Evolutionary conservation across 306 rosid genomes (phyloP).

Genomic region (Dalbergia cultrata): DNA sequence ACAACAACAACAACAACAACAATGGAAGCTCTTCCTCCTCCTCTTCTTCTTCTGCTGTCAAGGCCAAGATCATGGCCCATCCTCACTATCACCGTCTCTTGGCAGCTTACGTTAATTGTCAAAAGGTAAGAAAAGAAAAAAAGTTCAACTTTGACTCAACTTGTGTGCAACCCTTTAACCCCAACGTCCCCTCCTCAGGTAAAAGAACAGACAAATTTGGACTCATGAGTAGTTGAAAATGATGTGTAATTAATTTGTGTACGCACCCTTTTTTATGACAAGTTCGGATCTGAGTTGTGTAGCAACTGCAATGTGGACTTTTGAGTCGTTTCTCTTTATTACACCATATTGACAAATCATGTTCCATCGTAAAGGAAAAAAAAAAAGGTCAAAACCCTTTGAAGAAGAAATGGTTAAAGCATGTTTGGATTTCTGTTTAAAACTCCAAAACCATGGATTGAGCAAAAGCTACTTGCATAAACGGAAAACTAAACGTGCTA

Average conservation of each 20-base stretch:
- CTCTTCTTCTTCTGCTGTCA: conserved; percentile 60
- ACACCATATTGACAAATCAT: conserved; percentile 15
- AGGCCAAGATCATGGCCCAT: conserved; percentile 96
- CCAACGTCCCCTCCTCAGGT: no score
- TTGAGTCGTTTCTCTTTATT: neutral
- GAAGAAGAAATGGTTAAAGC: conserved; percentile 33
- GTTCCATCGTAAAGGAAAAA: conserved; percentile 7
- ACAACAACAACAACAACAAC: conserved; percentile 43
- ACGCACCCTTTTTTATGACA: conserved; percentile 18
- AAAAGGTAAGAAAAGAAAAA: conserved; percentile 67
- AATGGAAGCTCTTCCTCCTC: conserved; percentile 55
- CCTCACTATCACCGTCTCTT: conserved; percentile 97
- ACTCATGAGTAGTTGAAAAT: conserved; percentile 32
- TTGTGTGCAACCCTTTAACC: neutral
- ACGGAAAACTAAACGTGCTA: no score
- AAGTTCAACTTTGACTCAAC: conserved; percentile 28
- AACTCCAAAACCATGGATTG: no score
- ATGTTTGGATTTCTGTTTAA: no score
- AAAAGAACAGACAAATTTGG: neutral
- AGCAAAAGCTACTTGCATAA: no score
- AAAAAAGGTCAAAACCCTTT: conserved; percentile 48
- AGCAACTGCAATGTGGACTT: neutral
- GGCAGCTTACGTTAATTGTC: conserved; percentile 89
- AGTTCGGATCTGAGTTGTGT: conserved; percentile 56
- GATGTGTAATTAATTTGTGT: conserved; percentile 37